Evolutionary conservation across 805 yeast genomes (phyloP), one percentile per base, ranked within the genome.

Genomic region (Wickerhamomyces kurtzmanii): DNA sequence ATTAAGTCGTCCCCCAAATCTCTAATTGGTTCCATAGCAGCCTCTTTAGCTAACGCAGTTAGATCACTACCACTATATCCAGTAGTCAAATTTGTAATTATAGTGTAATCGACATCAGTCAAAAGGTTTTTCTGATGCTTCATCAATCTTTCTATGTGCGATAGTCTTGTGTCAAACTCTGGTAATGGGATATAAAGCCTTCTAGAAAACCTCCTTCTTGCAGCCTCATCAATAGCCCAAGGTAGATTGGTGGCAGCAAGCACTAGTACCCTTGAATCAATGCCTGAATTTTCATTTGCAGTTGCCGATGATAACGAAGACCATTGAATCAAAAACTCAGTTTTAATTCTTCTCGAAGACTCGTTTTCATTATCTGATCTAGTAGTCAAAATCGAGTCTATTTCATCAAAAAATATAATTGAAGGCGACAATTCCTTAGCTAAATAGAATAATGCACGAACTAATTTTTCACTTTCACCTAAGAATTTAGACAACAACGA

Each of bases 221-320:
- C 96, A 3, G 96, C 96, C 46, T 91, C 97, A 53, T 89, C 98
- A 35, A 83, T 86, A 2, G 85, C 80, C 98, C 98, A 89, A 0
- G 98, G 98, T 36, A 89, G 51, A 50, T 89, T 91, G 1, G 97
- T 89, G 2, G 97, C 96, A 0, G 96, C 97, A 22, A 91, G 57
- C 4, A 89, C 93, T 21, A 91, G 60, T 4, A 89, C 97, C 30
- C 96, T 62, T 27, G 72, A 73, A 24, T 63, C 56, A 12, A 44
- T 55, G 4, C 36, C 47, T 8, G 32, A 38, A 6, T 59, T 49
- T 27, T 74, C 79, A 27, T 75, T 66, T 2, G 93, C 71, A 31
- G 95, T 82, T 0, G 96, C 94, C 28, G 82, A 76, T 24, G 91
- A 82, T 24, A 91, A 62, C 32, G 86, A 87, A 12, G 91, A 79